Evolutionary conservation across 2,329 filamentous ascomycete species (phyloP), one percentile per base, ranked within the genome.

Genomic region (Aspergillus sp.): DNA sequence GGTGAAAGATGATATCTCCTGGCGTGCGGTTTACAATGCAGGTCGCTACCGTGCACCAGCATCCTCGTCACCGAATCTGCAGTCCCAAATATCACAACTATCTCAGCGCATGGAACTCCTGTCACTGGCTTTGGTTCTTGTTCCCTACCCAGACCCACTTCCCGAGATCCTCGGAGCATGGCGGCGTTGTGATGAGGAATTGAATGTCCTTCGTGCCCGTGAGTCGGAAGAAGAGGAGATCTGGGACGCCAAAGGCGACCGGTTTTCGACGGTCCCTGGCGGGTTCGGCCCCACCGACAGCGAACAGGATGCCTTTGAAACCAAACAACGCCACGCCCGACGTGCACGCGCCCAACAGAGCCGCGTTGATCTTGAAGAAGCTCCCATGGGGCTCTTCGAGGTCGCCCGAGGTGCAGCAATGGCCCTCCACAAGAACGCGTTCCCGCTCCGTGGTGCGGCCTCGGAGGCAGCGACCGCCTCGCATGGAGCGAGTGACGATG

Each of bases 71-170:
- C 55, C 69, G 53, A 55, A 63, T 59, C 61, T 75, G 26, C 68
- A 68, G 54, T 60, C 72, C 56, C 66, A 78, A 61, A 75, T 86
- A 19, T 76, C 78, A 42, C 77, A 78, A 49, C 75, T 87, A 13
- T 81, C 84, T 49, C 83, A 86, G 64, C 77, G 83, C 46, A 84
- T 85, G 75, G 84, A 87, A 62, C 76, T 87, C 3, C 78, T 87
- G 16, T 84, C 82, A 5, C 77, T 84, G 47, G 79, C 84, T 2
- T 74, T 87, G 4, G 71, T 82, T n/a, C 76, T 86, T 9, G 80
- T 81, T 2, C 83, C 84, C 1, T 73, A 77, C 0, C 72, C 77
- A 1, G 79, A 76, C 36, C 70, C 79, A 2, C 74, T 87, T 1
- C 79, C 82, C 10, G 83, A 86, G 59, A 82, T 86, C 22, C 74